Percentiles rank a stretch among this genome's conserved stretches.
Conservation (phyloP, 305 asterid species). For the Fraxinus greggii region DNA sequence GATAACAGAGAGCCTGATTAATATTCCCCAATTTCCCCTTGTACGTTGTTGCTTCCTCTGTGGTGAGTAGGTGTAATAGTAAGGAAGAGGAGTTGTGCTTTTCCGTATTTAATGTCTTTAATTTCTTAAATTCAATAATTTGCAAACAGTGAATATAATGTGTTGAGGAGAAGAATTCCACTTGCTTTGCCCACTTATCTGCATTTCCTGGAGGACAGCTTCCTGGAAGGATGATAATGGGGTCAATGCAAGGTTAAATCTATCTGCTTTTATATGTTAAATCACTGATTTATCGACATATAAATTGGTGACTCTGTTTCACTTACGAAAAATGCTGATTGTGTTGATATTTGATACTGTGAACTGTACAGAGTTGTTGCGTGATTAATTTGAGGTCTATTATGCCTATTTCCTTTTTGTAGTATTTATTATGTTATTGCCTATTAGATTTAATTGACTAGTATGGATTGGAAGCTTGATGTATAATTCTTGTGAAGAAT, state of each 20-base stretch:
- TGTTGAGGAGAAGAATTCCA: constrained; percentile 17
- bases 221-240: constrained; percentile 36
- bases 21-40: constrained; percentile 1
- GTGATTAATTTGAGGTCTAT: not conserved
- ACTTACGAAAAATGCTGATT: not conserved
- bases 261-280: not conserved
- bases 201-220: constrained; percentile 34
- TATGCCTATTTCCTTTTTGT: not conserved
- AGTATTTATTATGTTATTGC: not conserved
- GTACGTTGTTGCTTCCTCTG: constrained; percentile 16
- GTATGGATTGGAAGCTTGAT: not conserved
- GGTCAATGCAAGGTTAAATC: not conserved
- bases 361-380: not conserved
- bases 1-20: not conserved
- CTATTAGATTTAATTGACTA: not conserved
- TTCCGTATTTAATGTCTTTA: not conserved
- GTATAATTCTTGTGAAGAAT: not conserved
- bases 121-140: not conserved
- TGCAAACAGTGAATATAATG: constrained; percentile 11
- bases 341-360: not conserved
- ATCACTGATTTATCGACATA: not conserved
- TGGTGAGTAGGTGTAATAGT: constrained; percentile 22
- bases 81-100: not conserved
- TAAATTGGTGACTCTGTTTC: not conserved
- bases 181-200: constrained; percentile 20